A percentile compares a stretch with the other conserved stretches of the same genome.
These are phyloP conservation scores for Colletotrichum godetiae DNA, from an alignment of 2,329 filamentous ascomycete genomes.

Conservation along the genomic window DNA sequence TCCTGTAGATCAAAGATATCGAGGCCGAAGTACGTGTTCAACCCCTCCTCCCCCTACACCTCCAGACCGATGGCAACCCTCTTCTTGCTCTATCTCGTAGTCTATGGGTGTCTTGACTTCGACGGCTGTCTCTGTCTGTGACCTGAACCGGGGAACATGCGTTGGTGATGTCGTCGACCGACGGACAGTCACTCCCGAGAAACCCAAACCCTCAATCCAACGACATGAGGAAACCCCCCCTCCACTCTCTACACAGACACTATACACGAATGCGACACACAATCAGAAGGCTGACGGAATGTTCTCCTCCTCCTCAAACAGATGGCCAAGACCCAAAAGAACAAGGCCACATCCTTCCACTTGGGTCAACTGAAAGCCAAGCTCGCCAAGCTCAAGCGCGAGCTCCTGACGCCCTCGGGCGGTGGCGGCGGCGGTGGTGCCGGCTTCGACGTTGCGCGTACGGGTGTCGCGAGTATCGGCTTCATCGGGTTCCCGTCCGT, in stretches of 20 bases:
- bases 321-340: conserved; percentile 98
- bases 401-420: conserved; percentile 87
- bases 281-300: neutral
- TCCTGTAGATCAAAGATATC: conserved; percentile 88
- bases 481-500: conserved; percentile 99
- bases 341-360: conserved; percentile 95
- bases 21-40: conserved; percentile 83
- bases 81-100: conserved; percentile 22
- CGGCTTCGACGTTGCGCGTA: conserved; percentile 97
- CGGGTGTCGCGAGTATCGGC: conserved; percentile 94
- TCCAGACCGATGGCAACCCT: neutral
- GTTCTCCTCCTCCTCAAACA: conserved; percentile 50
- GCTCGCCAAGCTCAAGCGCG: conserved; percentile 95
- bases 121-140: neutral
- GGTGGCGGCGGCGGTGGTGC: conserved; percentile 87
- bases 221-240: neutral
- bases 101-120: neutral
- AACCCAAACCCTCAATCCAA: neutral
- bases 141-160: neutral
- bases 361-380: conserved; percentile 97
- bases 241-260: neutral
- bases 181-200: neutral
- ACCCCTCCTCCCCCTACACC: conserved; percentile 31
- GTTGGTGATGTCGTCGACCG: neutral
- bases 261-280: neutral